Evolutionary conservation across 306 rosid species (phyloP).

Genomic region (Quercus gilva): DNA sequence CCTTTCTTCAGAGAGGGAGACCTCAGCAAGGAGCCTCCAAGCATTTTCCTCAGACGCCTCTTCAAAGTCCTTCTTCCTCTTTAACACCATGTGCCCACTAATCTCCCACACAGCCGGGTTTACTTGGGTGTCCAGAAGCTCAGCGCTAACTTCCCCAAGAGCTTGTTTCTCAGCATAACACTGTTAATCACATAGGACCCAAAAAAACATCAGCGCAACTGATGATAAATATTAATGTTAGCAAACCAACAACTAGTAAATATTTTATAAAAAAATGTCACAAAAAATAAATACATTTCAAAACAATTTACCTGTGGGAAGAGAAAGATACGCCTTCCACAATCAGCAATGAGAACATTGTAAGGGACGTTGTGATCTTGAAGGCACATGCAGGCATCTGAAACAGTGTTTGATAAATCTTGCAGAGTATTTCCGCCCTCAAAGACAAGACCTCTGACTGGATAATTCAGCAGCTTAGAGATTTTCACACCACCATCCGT

Average conservation of each 20-base stretch:
- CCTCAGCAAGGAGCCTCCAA: slow-evolving; percentile 92
- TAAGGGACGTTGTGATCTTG: slow-evolving; percentile 80
- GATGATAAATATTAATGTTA: background rate
- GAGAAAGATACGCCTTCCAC: slow-evolving; percentile 71
- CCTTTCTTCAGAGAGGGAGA: slow-evolving; percentile 85
- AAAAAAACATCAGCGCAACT: background rate
- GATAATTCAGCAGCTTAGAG: slow-evolving; percentile 66
- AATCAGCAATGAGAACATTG: slow-evolving; percentile 82
- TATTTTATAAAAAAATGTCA: background rate
- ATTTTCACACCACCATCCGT: slow-evolving; percentile 54
- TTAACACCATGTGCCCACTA: slow-evolving; percentile 94
- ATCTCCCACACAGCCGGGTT: slow-evolving; percentile 99
- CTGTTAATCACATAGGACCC: slow-evolving; percentile 33
- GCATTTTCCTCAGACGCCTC: slow-evolving; percentile 95
- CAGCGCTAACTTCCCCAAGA: slow-evolving; percentile 86
- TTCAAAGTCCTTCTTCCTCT: slow-evolving; percentile 85
- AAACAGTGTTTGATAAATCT: slow-evolving; percentile 63
- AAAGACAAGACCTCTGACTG: slow-evolving; percentile 81
- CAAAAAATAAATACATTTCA: background rate
- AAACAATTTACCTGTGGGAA: slow-evolving; percentile 75
- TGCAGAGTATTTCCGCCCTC: slow-evolving; percentile 68
- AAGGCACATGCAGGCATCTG: slow-evolving; percentile 84
- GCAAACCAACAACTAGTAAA: background rate
- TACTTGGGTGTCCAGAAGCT: slow-evolving; percentile 93
- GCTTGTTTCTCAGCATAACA: slow-evolving; percentile 99